A percentile compares a stretch with the other conserved stretches of the same genome.
Evolutionary conservation across 352 stramenopile genomes (phyloP).

Genomic region (Pythium aphanidermatum): DNA sequence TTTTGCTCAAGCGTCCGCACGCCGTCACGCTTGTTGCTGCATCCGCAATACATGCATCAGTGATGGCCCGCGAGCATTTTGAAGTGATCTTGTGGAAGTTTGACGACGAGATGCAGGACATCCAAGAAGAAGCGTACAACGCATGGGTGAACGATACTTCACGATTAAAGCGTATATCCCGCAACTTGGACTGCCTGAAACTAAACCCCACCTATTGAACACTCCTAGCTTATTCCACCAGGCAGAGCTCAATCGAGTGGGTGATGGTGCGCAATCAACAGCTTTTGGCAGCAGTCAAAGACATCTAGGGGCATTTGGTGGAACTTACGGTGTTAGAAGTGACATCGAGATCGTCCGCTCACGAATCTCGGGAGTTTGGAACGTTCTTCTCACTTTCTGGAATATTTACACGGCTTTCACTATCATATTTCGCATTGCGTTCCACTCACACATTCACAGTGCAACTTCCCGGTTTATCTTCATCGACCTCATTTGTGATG

Average conservation of each 20-base stretch:
- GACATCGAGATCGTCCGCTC: constrained; percentile 16
- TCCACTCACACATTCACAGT: constrained; percentile 43
- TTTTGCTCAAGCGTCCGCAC: constrained; percentile 43
- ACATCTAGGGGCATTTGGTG: too few relatives aligned
- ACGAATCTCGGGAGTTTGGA: constrained; percentile 32
- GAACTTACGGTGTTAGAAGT: background rate
- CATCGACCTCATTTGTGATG: constrained; percentile 48
- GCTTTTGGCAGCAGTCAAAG: too few relatives aligned
- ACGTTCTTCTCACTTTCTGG: constrained; percentile 36
- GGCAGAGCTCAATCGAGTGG: constrained; percentile 19
- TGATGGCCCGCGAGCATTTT: constrained; percentile 74
- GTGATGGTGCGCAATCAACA: background rate
- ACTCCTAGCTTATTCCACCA: constrained; percentile 54
- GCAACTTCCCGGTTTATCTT: constrained; percentile 19
- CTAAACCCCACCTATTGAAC: constrained; percentile 44
- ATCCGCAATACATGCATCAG: constrained; percentile 47
- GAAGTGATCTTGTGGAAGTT: constrained; percentile 59
- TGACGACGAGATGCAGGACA: constrained; percentile 42
- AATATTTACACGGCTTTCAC: constrained; percentile 68
- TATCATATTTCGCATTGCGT: constrained; percentile 65
- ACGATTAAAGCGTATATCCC: constrained; percentile 23
- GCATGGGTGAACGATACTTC: constrained; percentile 36
- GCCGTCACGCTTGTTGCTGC: constrained; percentile 39
- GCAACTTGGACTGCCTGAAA: constrained; percentile 48
- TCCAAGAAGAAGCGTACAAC: constrained; percentile 35